Conservation (phyloP, 805 yeast species). For the Teunomyces atbi region DNA sequence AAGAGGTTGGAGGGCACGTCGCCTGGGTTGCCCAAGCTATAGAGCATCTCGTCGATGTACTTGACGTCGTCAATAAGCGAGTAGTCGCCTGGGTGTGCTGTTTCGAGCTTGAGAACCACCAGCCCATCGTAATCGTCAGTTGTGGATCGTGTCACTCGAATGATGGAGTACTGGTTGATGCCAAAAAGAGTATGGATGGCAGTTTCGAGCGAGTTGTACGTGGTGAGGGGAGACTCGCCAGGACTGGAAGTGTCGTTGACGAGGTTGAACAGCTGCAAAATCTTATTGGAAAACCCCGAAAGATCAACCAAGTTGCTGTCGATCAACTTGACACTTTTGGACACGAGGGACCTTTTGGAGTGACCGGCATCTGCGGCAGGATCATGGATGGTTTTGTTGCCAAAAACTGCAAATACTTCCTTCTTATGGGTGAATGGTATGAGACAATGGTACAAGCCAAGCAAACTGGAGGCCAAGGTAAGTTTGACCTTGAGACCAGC, state of each 20-base stretch:
- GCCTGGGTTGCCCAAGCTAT: slow-evolving; percentile 38
- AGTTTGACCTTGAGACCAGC: slow-evolving; percentile 51
- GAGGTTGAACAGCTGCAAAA: slow-evolving; percentile 31
- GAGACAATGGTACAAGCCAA: slow-evolving; percentile 43
- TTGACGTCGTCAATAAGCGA: slow-evolving; percentile 51
- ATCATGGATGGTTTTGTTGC: background rate
- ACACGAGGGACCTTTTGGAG: slow-evolving; percentile 8
- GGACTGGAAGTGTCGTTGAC: slow-evolving; percentile 9
- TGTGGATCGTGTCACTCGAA: slow-evolving; percentile 55
- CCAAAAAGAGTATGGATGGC: slow-evolving; percentile 47
- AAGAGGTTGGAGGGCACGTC: slow-evolving; percentile 49
- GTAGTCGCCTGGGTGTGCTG: slow-evolving; percentile 53
- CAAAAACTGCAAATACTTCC: slow-evolving; percentile 12
- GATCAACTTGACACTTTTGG: slow-evolving; percentile 35
- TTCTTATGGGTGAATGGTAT: slow-evolving; percentile 32
- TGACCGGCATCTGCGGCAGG: background rate
- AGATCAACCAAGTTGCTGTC: slow-evolving; percentile 40
- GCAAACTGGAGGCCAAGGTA: slow-evolving; percentile 45
- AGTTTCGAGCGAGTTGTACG: slow-evolving; percentile 44
- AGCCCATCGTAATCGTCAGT: slow-evolving; percentile 52
- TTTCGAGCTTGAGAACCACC: slow-evolving; percentile 51
- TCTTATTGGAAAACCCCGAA: slow-evolving; percentile 33
- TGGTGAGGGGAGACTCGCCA: slow-evolving; percentile 22
- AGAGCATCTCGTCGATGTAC: slow-evolving; percentile 34
- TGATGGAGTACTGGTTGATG: slow-evolving; percentile 40